Evolutionary conservation across 2,329 filamentous ascomycete genomes (phyloP), one percentile per base, ranked within the genome.

Genomic region (Penicillium griseofulvum): DNA sequence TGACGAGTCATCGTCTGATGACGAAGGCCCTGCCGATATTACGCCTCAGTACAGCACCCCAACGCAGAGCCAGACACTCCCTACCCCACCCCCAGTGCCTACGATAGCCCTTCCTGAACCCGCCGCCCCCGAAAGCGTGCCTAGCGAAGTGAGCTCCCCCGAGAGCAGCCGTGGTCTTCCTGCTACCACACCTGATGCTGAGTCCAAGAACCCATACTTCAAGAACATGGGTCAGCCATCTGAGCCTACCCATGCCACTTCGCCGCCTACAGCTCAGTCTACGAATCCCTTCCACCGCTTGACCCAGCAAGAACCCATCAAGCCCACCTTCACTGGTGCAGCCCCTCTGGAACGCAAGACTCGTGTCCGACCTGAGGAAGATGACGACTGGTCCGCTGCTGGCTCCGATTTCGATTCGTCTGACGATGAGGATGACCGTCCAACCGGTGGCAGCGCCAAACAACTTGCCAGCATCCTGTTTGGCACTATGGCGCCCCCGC

Each of bases 271-370:
- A 33, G 81, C 87, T 44, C 81, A 83, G 24, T 92, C 90, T n/a
- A 97, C 90, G 10, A 99, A 99, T 70, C 94, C 94, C 5, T 99
- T 97, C 85, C 90, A 96, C 73, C 89, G 91, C 54, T 85, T 96
- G 70, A 85, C 56, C 64, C 83, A 90, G 60, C 80, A 83, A 68
- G 72, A 78, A 74, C 57, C 73, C 70, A 44, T 71, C 74, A 79
- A 74, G 62, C 78, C 76, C 55, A 78, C 83, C 8, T 78, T 82
- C n/a, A 70, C 79, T 54, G 70, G 79, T 57, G 71, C 80, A 48
- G 74, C 78, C 8, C 78, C 83, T 16, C 56, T 75, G 55, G 74
- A 74, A 41, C 74, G 70, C 46, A 76, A 75, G 60, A 82, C 81
- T 29, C 81, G 84, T 50, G 78, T 77, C 29, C 81, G 83, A 50